phyloP scores from a whole-genome alignment of 148 eudicot genomes.

The Diospyros lotus region DNA sequence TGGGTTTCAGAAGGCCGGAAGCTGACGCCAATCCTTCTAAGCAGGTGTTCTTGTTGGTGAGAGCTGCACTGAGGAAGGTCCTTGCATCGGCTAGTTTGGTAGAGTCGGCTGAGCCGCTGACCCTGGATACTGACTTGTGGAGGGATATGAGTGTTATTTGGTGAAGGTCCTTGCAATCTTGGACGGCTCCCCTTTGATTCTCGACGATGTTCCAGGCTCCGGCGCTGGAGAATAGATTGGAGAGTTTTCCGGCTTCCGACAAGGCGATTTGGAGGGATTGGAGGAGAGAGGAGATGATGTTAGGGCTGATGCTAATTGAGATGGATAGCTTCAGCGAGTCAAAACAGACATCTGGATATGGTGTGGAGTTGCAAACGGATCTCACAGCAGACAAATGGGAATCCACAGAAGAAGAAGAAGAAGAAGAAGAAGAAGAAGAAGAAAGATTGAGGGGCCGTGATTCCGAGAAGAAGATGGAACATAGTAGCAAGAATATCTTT shows the following conservation, averaged over 20 bases:
- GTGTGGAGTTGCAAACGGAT: constrained; percentile 60
- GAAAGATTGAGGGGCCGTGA: constrained; percentile 13
- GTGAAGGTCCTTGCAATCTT: constrained; percentile 84
- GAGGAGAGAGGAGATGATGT: constrained; percentile 44
- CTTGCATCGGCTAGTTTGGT: constrained; percentile 41
- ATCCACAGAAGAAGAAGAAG: background rate
- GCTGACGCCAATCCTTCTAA: constrained; percentile 71
- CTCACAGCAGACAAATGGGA: constrained; percentile 30
- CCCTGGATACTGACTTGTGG: constrained; percentile 37
- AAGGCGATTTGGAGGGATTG: constrained; percentile 60
- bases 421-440: constrained; percentile 8
- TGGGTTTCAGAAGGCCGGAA: constrained; percentile 50
- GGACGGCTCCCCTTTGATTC: constrained; percentile 58
- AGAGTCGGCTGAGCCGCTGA: constrained; percentile 20
- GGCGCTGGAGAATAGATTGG: constrained; percentile 35
- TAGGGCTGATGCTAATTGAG: constrained; percentile 41
- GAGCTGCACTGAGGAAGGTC: constrained; percentile 63
- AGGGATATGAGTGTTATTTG: constrained; percentile 45
- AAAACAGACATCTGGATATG: constrained; percentile 64
- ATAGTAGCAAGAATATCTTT: constrained; percentile 11
- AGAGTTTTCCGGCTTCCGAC: constrained; percentile 45
- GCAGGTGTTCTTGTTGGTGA: constrained; percentile 81
- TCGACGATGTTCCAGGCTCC: constrained; percentile 37
- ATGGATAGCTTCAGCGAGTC: constrained; percentile 53
- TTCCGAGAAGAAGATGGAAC: constrained; percentile 13